Base-by-base conservation (phyloP, 768 basidiomycete genomes). In the Leccinum subtestaceum region DNA sequence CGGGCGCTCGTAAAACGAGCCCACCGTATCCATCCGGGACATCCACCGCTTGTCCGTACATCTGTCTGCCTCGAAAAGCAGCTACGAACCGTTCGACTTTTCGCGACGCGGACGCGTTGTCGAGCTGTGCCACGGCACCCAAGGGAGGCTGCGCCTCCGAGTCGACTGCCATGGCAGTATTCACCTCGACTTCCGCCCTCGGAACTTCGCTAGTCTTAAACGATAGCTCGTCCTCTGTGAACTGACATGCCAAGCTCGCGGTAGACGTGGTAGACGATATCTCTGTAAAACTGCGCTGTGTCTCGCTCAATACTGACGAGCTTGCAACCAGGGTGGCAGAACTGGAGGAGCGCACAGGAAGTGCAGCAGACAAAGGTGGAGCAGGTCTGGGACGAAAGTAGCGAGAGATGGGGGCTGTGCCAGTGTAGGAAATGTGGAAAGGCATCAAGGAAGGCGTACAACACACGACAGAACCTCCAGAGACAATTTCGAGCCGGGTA, bases 401-500 rank as follows among this genome's bases (percentile, higher is more conserved):
- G 5, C 87, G 86, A 4, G 87, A 87, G 17, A 93, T 76, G 5
- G 86, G 84, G 1, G 91, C 91, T 19, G 80, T 79, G 0, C 92
- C 92, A 10, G 80, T 77, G 71, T 91, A 84, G 12, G 78, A 73
- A 50, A 93, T 85, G 64, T 88, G 84, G 62, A 95, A 94, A 5
- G 92, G 92, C 89, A 95, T 91, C 31, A 95, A 79, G 67, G 86
- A 80, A 1, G 89, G 90, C 2, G 74, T 76, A 50, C 82, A 84
- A 58, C n/a, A 75, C 68, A 10, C 81, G 63, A 62, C 60, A 12
- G 4, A 51, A 2, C 12, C 25, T 31, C 21, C 58, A 31, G 64
- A 53, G n/a, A 43, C 57, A 36, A 74, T 67, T 60, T 74, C 67
- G 47, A 67, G 55, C 23, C 46, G 58, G 67, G 31, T 29, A 8